Conservation (phyloP, 768 basidiomycete genomes). For the Naganishia friedmannii region DNA sequence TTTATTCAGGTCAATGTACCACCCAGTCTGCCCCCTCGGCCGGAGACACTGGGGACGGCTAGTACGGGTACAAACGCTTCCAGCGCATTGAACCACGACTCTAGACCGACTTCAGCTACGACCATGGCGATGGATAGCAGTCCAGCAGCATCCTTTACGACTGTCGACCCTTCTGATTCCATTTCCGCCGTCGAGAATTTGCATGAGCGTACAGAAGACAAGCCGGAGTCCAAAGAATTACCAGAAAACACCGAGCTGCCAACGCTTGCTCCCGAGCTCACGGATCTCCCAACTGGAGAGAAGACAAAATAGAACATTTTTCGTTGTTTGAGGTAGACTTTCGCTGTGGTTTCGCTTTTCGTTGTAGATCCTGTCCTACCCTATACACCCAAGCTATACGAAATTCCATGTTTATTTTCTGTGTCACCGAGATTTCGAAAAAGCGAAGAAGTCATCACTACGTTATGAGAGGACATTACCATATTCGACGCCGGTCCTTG, state of each 20-base stretch:
- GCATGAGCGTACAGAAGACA: not conserved
- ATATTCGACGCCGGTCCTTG: too few relatives aligned
- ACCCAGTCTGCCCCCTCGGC: conserved; percentile 13
- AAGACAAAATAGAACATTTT: too few relatives aligned
- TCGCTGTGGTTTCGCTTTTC: too few relatives aligned
- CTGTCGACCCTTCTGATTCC: not conserved
- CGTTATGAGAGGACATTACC: too few relatives aligned
- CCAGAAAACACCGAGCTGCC: not conserved
- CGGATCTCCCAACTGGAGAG: not conserved
- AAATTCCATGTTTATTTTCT: too few relatives aligned
- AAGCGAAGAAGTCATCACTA: too few relatives aligned
- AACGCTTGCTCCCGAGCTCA: not conserved
- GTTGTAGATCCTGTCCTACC: too few relatives aligned
- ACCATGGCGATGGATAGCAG: not conserved
- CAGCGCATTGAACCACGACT: not conserved
- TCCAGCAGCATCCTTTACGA: not conserved
- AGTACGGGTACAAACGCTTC: not conserved
- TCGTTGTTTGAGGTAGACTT: too few relatives aligned
- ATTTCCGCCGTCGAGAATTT: not conserved
- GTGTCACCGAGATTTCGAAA: too few relatives aligned
- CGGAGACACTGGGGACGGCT: not conserved
- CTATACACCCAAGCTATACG: too few relatives aligned
- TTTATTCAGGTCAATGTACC: conserved; percentile 5
- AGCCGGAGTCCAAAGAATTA: not conserved
- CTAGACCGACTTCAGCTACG: too few relatives aligned